Base-by-base conservation (phyloP, 805 yeast genomes). In the Ogataea populi-albae region DNA sequence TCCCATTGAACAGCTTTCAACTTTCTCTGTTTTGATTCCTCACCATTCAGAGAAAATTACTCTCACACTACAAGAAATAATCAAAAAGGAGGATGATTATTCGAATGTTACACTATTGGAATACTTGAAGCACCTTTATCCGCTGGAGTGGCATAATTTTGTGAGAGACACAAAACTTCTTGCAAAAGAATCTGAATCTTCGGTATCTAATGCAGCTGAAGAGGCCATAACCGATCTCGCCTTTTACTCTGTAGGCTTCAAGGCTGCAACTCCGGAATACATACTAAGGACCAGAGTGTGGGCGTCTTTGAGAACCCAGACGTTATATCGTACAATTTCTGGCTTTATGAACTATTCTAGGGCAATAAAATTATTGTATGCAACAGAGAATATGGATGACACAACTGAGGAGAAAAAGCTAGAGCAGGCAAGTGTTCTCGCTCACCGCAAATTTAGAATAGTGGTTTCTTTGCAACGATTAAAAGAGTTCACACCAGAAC, bases 1-100 rank as follows among this genome's bases (percentile, higher is more conserved):
- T 9, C 73, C 86, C 0, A 71, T 81, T 6, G 72, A 70, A 15
- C 68, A 77, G 28, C 84, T 85, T 86, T 94, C 95, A 1, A 66
- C 85, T 0, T 86, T 86, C 50, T 77, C 93, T 1, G 95, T 87
- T 6, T 66, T 88, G 52, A 73, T 88, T 29, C 96, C 96, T 6
- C 96, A 88, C 57, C 88, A 82, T 58, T 70, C 82, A 6, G 96
- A 88, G 56, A 87, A 83, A 61, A 86, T 88, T 32, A 69, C 83
- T 12, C 65, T 87, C 38, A 74, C 86, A 2, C 66, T 88, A 45
- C 77, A 79, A 52, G 96, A 88, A 55, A 79, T 87, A 15, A 84
- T 88, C 38, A 75, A 79, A 46, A 87, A 80, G 57, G 83, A 77
- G 34, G 83, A 77, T 42, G 79, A 76, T 20, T 72, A 72, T 48